These are phyloP conservation scores for Suhomyces pyralidae DNA, from an alignment of 805 yeast species.

Conservation along the genomic window DNA sequence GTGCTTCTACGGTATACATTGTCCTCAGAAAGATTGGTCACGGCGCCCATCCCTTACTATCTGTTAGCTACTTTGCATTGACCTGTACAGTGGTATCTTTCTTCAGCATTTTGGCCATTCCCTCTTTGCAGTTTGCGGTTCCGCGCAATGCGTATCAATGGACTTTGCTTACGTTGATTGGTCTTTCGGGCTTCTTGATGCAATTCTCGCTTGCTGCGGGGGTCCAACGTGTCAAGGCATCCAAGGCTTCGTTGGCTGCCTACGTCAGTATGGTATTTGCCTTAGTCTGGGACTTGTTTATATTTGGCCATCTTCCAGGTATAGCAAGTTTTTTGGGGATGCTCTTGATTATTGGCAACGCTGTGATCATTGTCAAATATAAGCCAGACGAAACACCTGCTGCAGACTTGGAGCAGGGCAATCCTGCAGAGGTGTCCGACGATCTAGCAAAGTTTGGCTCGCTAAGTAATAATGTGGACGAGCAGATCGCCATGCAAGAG, in stretches of 20 bases:
- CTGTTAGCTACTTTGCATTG: slow-evolving; percentile 74
- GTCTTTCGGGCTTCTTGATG: slow-evolving; percentile 77
- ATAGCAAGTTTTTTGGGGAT: slow-evolving; percentile 69
- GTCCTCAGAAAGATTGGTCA: slow-evolving; percentile 72
- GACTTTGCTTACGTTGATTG: slow-evolving; percentile 58
- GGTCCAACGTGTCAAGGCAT: slow-evolving; percentile 74
- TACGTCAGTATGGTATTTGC: slow-evolving; percentile 81
- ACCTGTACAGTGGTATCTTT: slow-evolving; percentile 55
- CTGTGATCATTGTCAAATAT: slow-evolving; percentile 54
- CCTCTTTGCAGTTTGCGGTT: slow-evolving; percentile 55
- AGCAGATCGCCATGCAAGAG: slow-evolving; percentile 26
- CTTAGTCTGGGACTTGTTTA: slow-evolving; percentile 63
- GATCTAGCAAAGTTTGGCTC: slow-evolving; percentile 3
- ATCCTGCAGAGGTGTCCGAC: background rate
- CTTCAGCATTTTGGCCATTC: slow-evolving; percentile 50
- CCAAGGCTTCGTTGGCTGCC: slow-evolving; percentile 68
- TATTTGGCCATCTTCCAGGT: slow-evolving; percentile 75
- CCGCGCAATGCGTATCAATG: slow-evolving; percentile 68
- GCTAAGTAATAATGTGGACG: slow-evolving; percentile 5
- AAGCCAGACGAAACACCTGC: slow-evolving; percentile 31
- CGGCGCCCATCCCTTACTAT: slow-evolving; percentile 73
- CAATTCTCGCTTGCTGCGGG: slow-evolving; percentile 81
- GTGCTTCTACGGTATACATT: slow-evolving; percentile 68
- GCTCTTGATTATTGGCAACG: slow-evolving; percentile 61
- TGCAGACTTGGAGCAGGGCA: slow-evolving; percentile 1